Conservation (phyloP, 2,329 filamentous ascomycete genomes). For the Epichloe baconii region DNA sequence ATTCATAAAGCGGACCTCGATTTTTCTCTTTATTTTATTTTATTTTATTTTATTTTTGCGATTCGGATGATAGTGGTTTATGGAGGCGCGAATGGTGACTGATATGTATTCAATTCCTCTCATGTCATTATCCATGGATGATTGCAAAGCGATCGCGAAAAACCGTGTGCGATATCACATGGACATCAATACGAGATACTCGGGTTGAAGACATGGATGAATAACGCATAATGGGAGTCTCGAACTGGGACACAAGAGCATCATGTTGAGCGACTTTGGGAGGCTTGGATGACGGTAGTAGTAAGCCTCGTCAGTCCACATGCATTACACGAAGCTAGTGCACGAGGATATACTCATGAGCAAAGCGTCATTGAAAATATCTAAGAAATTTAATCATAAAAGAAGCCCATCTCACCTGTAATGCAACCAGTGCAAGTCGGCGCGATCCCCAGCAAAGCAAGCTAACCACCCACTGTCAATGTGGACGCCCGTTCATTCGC, state of each 20-base stretch:
- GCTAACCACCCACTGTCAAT: no score
- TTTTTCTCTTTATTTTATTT: background rate
- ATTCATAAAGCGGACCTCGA: background rate
- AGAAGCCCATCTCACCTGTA: no score
- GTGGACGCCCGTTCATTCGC: no score
- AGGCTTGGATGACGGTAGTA: constrained; percentile 6
- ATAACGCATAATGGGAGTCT: constrained; percentile 10
- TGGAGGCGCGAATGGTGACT: constrained; percentile 6
- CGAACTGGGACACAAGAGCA: constrained; percentile 5
- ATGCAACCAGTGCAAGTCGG: no score
- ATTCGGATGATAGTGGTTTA: background rate
- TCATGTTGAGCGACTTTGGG: constrained; percentile 7
- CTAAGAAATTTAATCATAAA: no score
- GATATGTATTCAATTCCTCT: constrained; percentile 17
- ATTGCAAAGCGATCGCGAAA: background rate
- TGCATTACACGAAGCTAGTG: background rate
- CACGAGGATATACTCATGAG: background rate
- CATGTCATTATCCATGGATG: constrained; percentile 3
- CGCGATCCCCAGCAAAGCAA: no score
- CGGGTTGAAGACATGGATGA: constrained; percentile 9
- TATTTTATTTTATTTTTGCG: background rate
- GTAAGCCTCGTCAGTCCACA: background rate
- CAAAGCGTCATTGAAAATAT: background rate
- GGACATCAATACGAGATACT: constrained; percentile 6
- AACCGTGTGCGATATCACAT: constrained; percentile 3